A percentile compares a stretch with the other conserved stretches of the same genome.
These are phyloP conservation scores for Pleurotus cornucopiae DNA, from an alignment of 768 basidiomycete genomes.

Conservation along the genomic window DNA sequence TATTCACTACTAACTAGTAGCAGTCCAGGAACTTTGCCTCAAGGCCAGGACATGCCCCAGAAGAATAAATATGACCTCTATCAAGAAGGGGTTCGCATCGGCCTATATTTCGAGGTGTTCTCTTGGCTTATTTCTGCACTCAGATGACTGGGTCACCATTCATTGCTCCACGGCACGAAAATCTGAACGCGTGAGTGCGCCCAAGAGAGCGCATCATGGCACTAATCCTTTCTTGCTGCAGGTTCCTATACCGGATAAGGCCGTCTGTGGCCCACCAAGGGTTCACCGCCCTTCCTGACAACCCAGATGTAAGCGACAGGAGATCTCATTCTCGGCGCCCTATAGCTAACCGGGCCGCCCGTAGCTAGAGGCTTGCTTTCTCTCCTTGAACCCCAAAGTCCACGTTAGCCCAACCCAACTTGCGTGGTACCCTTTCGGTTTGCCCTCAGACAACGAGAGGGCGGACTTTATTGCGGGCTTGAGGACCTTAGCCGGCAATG, in stretches of 20 bases:
- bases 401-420: constrained; percentile 61
- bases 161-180: constrained; percentile 52
- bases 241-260: constrained; percentile 65
- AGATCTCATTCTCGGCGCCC: neutral
- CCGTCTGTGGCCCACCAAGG: constrained; percentile 67
- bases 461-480: constrained; percentile 57
- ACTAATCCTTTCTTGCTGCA: constrained; percentile 15
- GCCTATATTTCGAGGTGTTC: neutral
- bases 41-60: constrained; percentile 60
- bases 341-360: neutral
- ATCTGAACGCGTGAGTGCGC: constrained; percentile 42
- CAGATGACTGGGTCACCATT: constrained; percentile 62
- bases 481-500: constrained; percentile 61
- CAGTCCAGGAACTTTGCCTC: constrained; percentile 54
- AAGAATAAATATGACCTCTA: constrained; percentile 61
- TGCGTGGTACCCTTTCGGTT: constrained; percentile 59
- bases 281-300: constrained; percentile 49
- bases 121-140: neutral
- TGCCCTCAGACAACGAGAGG: constrained; percentile 35
- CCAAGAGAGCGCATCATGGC: neutral
- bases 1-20: too few species aligned
- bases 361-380: constrained; percentile 62
- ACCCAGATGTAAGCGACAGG: constrained; percentile 45
- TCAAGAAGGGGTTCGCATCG: constrained; percentile 41
- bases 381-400: constrained; percentile 55